Percentiles rank a stretch among this genome's conserved stretches.
These are phyloP conservation scores for Ascochyta fabae DNA, from an alignment of 2,329 filamentous ascomycete genomes.

Conservation along the genomic window DNA sequence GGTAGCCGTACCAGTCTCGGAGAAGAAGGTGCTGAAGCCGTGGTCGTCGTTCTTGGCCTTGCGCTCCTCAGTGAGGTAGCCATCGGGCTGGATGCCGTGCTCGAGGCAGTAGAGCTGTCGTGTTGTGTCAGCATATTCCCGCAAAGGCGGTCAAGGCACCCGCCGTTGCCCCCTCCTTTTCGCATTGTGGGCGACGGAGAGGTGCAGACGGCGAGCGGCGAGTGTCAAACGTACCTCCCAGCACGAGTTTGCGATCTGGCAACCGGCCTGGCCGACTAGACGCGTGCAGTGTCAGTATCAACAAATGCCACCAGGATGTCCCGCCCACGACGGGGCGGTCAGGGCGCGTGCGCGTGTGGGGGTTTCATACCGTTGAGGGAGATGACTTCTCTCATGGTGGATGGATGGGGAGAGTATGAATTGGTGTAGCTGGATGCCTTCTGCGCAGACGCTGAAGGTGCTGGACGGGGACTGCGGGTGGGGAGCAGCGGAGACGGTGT, in stretches of 20 bases:
- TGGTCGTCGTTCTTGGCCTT: constrained; percentile 92
- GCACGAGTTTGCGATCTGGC: constrained; percentile 99
- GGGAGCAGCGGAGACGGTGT: constrained; percentile 28
- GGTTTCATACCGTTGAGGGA: constrained; percentile 88
- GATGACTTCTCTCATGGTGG: constrained; percentile 98
- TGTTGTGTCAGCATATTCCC: constrained; percentile 36
- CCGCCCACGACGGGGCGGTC: constrained; percentile 48
- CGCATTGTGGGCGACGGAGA: constrained; percentile 13
- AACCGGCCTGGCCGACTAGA: constrained; percentile 98
- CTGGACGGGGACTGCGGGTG: constrained; percentile 26
- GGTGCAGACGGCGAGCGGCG: constrained; percentile 15
- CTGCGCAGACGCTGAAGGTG: constrained; percentile 16
- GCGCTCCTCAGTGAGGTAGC: constrained; percentile 97
- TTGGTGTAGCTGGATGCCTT: constrained; percentile 30
- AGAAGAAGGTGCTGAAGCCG: constrained; percentile 99
- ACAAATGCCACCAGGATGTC: constrained; percentile 29
- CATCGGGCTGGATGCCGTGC: constrained; percentile 99
- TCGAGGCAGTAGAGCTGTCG: constrained; percentile 97
- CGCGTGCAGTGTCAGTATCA: constrained; percentile 61
- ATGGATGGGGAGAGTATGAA: constrained; percentile 29
- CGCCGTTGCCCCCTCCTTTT: constrained; percentile 43
- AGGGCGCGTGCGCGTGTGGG: constrained; percentile 38
- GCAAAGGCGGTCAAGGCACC: constrained; percentile 34
- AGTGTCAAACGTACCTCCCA: constrained; percentile 86
- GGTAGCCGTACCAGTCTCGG: constrained; percentile 83